These are phyloP conservation scores for Cyberlindnera lachancei DNA, from an alignment of 805 yeast species.

Conservation along the genomic window DNA sequence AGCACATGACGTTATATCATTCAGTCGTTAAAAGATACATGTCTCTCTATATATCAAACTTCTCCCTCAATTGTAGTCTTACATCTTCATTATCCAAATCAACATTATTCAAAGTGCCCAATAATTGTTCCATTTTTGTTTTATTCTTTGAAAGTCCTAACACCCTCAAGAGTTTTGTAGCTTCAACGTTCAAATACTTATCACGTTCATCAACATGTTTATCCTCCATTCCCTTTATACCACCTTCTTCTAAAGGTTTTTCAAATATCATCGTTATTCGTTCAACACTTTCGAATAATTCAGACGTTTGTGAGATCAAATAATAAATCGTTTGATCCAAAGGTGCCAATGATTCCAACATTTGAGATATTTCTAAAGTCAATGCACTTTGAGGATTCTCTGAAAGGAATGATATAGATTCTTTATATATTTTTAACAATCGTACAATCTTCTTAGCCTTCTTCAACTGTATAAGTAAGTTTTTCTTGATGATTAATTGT, in stretches of 20 bases:
- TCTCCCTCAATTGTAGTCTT: slow-evolving; percentile 13
- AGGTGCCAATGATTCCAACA: slow-evolving; percentile 33
- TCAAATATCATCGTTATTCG: slow-evolving; percentile 5
- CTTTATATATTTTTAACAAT: slow-evolving; percentile 27
- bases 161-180: slow-evolving; percentile 25
- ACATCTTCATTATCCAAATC: slow-evolving; percentile 15
- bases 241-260: slow-evolving; percentile 7
- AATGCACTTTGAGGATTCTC: slow-evolving; percentile 6
- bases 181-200: slow-evolving; percentile 32
- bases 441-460: slow-evolving; percentile 31
- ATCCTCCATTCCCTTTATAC: slow-evolving; percentile 10
- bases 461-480: slow-evolving; percentile 31
- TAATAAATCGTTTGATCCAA: slow-evolving; percentile 40
- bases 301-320: slow-evolving; percentile 35
- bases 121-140: slow-evolving; percentile 15
- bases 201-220: slow-evolving; percentile 30
- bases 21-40: too few species aligned
- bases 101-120: slow-evolving; percentile 15
- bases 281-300: slow-evolving; percentile 13
- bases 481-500: slow-evolving; percentile 37
- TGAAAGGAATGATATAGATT: slow-evolving; percentile 24
- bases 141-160: slow-evolving; percentile 19
- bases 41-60: slow-evolving; percentile 12
- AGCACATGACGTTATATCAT: too few species aligned
- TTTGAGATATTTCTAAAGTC: slow-evolving; percentile 8